Base-by-base conservation (phyloP, 1,284 basidiomycete species). In the Xerocomus nothofagi region DNA sequence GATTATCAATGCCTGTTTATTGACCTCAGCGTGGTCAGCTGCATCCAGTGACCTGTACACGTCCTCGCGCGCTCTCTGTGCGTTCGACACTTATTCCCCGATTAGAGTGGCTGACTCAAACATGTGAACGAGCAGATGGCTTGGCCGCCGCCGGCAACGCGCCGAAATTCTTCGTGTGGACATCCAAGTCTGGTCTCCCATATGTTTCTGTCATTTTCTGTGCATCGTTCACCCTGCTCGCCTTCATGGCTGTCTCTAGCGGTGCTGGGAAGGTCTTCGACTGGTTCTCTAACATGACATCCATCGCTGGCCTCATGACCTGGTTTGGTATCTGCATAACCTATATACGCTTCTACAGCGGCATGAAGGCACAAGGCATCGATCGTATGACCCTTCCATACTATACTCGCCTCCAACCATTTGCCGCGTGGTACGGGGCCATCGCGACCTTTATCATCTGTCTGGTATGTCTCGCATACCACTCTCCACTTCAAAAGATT, bases 1-100 rank as follows among this genome's bases (percentile, higher is more conserved):
- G 83, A 72, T 93, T 57, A 91, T 94, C 71, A 96, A 96, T 67
- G 92, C 93, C 7, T 84, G 82, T 63, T 77, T 96, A 26, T 71
- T 95, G 48, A 88, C 86, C 23, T 90, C 90, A 2, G 93, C 93
- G 1, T 90, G 88, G 80, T 93, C 89, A 6, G 91, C 93, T 6
- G 90, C 88, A 3, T 88, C 84, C 32, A 88, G 86, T 56, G 86
- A 93, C 61, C 67, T 95, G 45, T 96, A 91, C 70, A 86, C 85
- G 2, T 84, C 84, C 47, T 91, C 87, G 17, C 82, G 91, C 44
- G 88, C 88, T 2, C 73, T 94, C 14, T 93, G 86, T 88, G 53
- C 63, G 85, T 71, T 32, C 29, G 30, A 10, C 39, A 33, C 4
- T n/a, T 39, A 20, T 5, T 31, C 24, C 34, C 6, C 4, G 31